Conservation (phyloP, 192 early-diverging fungal species). For the Geranomyces variabilis region DNA sequence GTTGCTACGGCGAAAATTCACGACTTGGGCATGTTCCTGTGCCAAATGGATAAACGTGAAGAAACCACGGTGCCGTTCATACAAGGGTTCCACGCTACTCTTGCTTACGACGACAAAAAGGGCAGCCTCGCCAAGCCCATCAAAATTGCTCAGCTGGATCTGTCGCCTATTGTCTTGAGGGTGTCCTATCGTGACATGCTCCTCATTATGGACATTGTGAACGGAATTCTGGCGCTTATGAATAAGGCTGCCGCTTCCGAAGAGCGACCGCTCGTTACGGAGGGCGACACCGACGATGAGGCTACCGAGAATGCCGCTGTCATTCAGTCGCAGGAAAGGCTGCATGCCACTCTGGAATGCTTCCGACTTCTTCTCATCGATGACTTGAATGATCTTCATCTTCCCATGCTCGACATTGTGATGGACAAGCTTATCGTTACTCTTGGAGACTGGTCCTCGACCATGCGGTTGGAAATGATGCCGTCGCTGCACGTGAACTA, state of each 20-base stretch:
- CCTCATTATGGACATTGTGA: conserved; percentile 80
- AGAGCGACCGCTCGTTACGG: background rate
- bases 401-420: conserved; percentile 87
- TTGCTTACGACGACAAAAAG: conserved; percentile 76
- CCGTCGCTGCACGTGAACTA: conserved; percentile 82
- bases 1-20: conserved; percentile 75
- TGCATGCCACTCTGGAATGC: conserved; percentile 65
- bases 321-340: background rate
- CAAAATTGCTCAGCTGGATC: conserved; percentile 66
- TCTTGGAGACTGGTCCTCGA: conserved; percentile 81
- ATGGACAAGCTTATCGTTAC: conserved; percentile 80
- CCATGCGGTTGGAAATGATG: conserved; percentile 61
- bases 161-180: conserved; percentile 77
- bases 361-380: conserved; percentile 85
- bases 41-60: conserved; percentile 80
- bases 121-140: conserved; percentile 49
- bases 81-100: conserved; percentile 84
- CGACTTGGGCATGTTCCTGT: conserved; percentile 88
- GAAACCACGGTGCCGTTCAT: conserved; percentile 84
- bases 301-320: background rate
- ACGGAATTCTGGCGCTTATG: conserved; percentile 18
- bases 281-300: background rate
- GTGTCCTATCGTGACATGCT: conserved; percentile 86
- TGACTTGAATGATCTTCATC: conserved; percentile 82
- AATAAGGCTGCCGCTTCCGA: background rate